Evolutionary conservation across 139 green algal species (phyloP).

Genomic region (Raphidocelis subcapitata): DNA sequence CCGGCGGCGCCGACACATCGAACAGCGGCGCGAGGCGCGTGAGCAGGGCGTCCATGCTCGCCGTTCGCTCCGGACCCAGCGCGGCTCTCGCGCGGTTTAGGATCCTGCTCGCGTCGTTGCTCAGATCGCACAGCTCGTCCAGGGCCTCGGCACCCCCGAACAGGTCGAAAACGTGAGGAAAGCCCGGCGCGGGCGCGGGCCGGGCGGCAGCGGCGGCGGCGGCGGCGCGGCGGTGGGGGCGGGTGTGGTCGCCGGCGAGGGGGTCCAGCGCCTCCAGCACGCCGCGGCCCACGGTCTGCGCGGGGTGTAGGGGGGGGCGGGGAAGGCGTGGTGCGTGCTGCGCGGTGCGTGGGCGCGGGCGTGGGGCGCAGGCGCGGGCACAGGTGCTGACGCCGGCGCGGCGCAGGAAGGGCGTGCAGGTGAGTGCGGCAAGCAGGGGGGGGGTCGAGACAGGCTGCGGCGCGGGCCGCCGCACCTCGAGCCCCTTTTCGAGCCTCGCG

Average conservation of each 20-base stretch:
- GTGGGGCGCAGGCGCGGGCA: too few relatives aligned
- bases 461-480: conserved; percentile 28
- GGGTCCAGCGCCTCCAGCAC: conserved; percentile 33
- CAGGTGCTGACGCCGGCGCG: too few relatives aligned
- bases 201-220: neutral
- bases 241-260: neutral
- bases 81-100: neutral
- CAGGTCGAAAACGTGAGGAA: conserved; percentile 40
- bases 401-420: neutral
- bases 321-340: neutral
- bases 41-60: too few relatives aligned
- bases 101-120: conserved; percentile 26
- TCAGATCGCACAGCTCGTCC: conserved; percentile 41
- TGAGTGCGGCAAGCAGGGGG: neutral
- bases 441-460: neutral
- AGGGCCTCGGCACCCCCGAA: conserved; percentile 40
- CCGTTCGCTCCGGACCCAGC: neutral
- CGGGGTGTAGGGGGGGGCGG: too few relatives aligned
- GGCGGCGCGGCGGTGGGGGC: too few relatives aligned
- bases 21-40: too few relatives aligned
- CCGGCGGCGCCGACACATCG: too few relatives aligned
- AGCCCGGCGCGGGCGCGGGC: conserved; percentile 1
- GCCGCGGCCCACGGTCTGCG: conserved; percentile 43
- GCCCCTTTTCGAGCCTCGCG: conserved; percentile 24
- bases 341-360: too few relatives aligned